phyloP scores from a whole-genome alignment of 2,329 filamentous ascomycete species.

The Thielaviopsis populi region DNA sequence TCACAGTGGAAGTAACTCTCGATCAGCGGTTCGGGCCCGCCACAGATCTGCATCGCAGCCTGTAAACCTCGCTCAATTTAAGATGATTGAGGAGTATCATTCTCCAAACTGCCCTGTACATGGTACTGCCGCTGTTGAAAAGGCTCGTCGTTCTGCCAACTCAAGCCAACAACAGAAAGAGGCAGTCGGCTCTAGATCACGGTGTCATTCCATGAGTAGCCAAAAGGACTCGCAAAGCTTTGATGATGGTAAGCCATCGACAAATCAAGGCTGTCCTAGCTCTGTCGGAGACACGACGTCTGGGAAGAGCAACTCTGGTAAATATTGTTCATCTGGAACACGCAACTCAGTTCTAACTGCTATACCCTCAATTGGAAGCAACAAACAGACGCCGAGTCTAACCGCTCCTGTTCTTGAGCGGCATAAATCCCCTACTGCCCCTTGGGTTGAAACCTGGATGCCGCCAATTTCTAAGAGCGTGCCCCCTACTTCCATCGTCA shows the following conservation, averaged over 20 bases:
- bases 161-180: not conserved
- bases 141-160: not conserved
- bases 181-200: not conserved
- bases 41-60: conserved; percentile 3
- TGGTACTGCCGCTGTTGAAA: not conserved
- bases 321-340: too few species aligned
- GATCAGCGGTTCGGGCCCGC: not conserved
- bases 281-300: not conserved
- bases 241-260: too few species aligned
- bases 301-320: too few species aligned
- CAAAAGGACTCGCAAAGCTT: not conserved
- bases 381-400: not conserved
- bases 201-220: not conserved
- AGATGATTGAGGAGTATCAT: conserved; percentile 15
- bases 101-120: conserved; percentile 16
- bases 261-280: not conserved
- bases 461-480: conserved; percentile 8
- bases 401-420: conserved; percentile 3
- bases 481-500: not conserved
- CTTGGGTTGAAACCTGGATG: conserved; percentile 16
- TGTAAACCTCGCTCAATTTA: conserved; percentile 14
- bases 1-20: not conserved
- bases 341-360: not conserved
- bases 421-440: not conserved
- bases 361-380: not conserved